phyloP scores from a whole-genome alignment of 306 rosid genomes.

The Cicer bijugum region DNA sequence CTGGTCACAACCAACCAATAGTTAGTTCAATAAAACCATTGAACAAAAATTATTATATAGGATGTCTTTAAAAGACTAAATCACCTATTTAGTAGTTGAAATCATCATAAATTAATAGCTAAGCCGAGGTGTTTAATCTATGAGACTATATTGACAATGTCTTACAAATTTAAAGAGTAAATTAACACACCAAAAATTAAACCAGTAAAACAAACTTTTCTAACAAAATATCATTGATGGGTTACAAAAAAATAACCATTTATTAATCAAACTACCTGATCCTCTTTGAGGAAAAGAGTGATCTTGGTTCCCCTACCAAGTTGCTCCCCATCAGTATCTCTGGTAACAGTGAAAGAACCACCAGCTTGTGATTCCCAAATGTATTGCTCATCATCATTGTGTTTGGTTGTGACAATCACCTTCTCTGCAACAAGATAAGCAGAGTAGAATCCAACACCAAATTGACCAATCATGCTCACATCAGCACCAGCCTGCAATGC shows the following conservation, averaged over 20 bases:
- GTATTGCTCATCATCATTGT: slow-evolving; percentile 74
- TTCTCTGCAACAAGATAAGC: slow-evolving; percentile 69
- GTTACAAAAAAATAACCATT: too few relatives aligned
- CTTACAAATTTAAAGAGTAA: too few relatives aligned
- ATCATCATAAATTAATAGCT: too few relatives aligned
- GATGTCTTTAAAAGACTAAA: too few relatives aligned
- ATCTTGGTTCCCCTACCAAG: slow-evolving; percentile 81
- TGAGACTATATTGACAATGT: too few relatives aligned
- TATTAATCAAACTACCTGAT: slow-evolving; percentile 53
- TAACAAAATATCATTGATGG: too few relatives aligned
- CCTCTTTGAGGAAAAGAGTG: slow-evolving; percentile 75
- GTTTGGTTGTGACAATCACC: slow-evolving; percentile 70
- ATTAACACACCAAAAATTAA: too few relatives aligned
- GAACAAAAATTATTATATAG: neutral
- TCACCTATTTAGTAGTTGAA: too few relatives aligned
- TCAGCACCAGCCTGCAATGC: slow-evolving; percentile 78
- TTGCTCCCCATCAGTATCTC: slow-evolving; percentile 66
- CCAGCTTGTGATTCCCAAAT: slow-evolving; percentile 80
- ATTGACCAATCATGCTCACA: slow-evolving; percentile 80
- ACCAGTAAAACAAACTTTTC: too few relatives aligned
- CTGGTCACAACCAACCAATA: slow-evolving; percentile 32
- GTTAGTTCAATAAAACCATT: neutral
- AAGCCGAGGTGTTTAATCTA: too few relatives aligned
- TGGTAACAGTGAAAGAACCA: slow-evolving; percentile 71
- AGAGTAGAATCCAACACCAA: slow-evolving; percentile 77